phyloP scores from a whole-genome alignment of 345 rosid species.

The Passiflora organensis region DNA sequence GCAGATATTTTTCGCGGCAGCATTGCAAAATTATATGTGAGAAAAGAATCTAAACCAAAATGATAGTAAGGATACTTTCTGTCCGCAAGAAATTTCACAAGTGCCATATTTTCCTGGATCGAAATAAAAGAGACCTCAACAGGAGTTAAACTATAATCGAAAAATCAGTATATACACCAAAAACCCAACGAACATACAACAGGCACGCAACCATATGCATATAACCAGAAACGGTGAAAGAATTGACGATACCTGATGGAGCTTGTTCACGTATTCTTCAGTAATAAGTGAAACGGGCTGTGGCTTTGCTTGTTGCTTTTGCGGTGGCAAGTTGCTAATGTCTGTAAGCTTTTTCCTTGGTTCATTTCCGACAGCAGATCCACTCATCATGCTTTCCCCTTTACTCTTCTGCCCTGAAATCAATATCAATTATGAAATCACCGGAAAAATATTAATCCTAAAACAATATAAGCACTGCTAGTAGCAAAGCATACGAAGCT shows the following conservation, averaged over 20 bases:
- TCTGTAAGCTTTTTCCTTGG: constrained; percentile 46
- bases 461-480: not conserved
- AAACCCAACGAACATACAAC: not conserved
- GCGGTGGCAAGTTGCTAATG: constrained; percentile 49
- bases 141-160: too few relatives aligned
- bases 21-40: not conserved
- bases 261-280: constrained; percentile 35
- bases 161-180: constrained; percentile 14
- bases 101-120: constrained; percentile 49
- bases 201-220: not conserved
- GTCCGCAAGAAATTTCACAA: constrained; percentile 42
- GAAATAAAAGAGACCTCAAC: not conserved
- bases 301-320: constrained; percentile 29
- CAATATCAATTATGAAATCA: constrained; percentile 1
- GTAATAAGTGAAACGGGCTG: constrained; percentile 22
- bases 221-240: not conserved
- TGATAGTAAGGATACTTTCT: constrained; percentile 40
- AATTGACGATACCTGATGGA: constrained; percentile 38
- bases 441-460: not conserved
- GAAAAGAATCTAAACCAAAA: not conserved
- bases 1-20: constrained; percentile 10
- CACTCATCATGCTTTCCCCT: constrained; percentile 25
- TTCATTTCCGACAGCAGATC: constrained; percentile 17
- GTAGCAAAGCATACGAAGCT: too few relatives aligned
- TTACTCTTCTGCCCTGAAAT: constrained; percentile 26